A percentile compares a stretch with the other conserved stretches of the same genome.
phyloP scores from a whole-genome alignment of 2,329 filamentous ascomycete genomes.

The Trichoderma atrobrunneum region DNA sequence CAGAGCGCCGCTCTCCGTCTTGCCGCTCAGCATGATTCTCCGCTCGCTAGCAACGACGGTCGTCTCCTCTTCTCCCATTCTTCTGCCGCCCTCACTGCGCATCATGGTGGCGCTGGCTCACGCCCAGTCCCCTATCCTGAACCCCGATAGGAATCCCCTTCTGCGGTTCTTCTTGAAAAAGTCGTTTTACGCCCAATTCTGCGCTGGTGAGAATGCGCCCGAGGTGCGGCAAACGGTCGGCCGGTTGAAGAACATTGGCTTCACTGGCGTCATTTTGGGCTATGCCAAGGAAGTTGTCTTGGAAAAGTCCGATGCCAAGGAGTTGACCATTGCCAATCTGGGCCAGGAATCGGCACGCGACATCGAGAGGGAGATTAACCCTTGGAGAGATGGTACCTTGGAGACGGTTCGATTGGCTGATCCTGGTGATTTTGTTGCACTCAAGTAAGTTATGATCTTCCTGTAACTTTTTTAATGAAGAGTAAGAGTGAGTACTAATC shows the following conservation, averaged over 20 bases:
- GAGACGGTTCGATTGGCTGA: constrained; percentile 68
- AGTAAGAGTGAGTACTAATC: neutral
- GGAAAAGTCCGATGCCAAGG: constrained; percentile 49
- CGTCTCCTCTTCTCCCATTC: constrained; percentile 66
- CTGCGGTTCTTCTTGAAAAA: constrained; percentile 69
- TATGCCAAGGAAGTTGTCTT: constrained; percentile 82
- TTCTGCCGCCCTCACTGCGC: constrained; percentile 67
- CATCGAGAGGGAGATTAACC: constrained; percentile 59
- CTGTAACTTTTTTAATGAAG: neutral
- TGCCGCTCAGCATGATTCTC: constrained; percentile 64
- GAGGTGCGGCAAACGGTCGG: constrained; percentile 67
- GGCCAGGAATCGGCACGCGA: constrained; percentile 48
- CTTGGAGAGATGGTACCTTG: constrained; percentile 72
- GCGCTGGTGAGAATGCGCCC: constrained; percentile 69
- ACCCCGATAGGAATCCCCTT: constrained; percentile 72
- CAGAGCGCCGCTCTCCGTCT: constrained; percentile 57
- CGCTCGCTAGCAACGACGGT: constrained; percentile 67
- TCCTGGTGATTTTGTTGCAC: constrained; percentile 60
- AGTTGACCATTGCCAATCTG: constrained; percentile 44
- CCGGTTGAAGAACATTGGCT: constrained; percentile 70
- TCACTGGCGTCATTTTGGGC: constrained; percentile 77
- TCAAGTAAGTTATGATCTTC: constrained; percentile 48
- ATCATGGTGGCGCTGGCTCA: constrained; percentile 69
- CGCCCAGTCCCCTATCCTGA: constrained; percentile 62
- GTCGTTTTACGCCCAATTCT: constrained; percentile 90